Conservation (phyloP, 495 filamentous ascomycete species). For the Staphylotrichum longicolle region DNA sequence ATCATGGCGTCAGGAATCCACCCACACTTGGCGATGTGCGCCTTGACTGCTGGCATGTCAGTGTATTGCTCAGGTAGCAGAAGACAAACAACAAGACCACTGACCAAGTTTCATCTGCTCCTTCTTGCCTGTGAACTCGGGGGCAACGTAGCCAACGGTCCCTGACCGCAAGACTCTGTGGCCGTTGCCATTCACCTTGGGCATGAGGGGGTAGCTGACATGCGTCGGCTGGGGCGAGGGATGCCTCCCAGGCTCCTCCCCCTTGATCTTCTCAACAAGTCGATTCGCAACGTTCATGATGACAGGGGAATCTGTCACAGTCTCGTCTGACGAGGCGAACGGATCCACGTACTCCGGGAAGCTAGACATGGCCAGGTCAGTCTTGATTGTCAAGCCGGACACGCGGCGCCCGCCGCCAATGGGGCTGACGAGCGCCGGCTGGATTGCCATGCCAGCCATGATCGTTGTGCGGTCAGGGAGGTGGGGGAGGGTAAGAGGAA, state of each 20-base stretch:
- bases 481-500: slow-evolving; percentile 7
- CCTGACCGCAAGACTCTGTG: slow-evolving; percentile 75
- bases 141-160: slow-evolving; percentile 93
- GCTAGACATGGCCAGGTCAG: slow-evolving; percentile 44
- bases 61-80: neutral
- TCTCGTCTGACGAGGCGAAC: slow-evolving; percentile 38
- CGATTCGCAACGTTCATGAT: slow-evolving; percentile 32
- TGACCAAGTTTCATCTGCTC: slow-evolving; percentile 88
- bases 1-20: slow-evolving; percentile 87
- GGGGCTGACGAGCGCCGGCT: slow-evolving; percentile 19
- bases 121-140: slow-evolving; percentile 90
- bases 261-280: slow-evolving; percentile 36
- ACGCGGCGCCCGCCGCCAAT: slow-evolving; percentile 28
- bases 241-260: slow-evolving; percentile 39
- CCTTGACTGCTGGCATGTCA: slow-evolving; percentile 41
- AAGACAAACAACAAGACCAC: slow-evolving; percentile 26
- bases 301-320: slow-evolving; percentile 32
- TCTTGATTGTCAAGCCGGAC: slow-evolving; percentile 43
- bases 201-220: slow-evolving; percentile 67
- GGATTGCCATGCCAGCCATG: slow-evolving; percentile 30
- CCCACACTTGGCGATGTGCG: slow-evolving; percentile 46
- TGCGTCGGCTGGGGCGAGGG: slow-evolving; percentile 93
- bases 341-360: slow-evolving; percentile 43
- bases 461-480: slow-evolving; percentile 1
- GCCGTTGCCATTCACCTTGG: slow-evolving; percentile 55